Evolutionary conservation across 2,329 filamentous ascomycete species (phyloP).

Genomic region (Lachnellula subtilissima): DNA sequence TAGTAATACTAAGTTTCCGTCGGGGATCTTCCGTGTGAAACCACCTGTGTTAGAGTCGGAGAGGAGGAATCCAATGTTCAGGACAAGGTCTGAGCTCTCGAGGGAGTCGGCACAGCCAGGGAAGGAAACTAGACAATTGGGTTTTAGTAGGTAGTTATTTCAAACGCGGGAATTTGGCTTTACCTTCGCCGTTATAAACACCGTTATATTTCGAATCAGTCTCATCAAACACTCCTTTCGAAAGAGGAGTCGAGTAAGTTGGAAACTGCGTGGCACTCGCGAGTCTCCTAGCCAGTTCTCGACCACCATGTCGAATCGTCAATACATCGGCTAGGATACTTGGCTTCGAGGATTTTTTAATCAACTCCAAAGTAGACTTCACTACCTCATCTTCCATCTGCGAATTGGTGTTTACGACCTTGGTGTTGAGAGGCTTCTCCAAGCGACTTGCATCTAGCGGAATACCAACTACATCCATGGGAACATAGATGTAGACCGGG

Average conservation of each 20-base stretch:
- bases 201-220: conserved; percentile 43
- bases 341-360: conserved; percentile 43
- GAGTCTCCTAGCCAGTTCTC: conserved; percentile 32
- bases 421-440: conserved; percentile 20
- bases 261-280: conserved; percentile 42
- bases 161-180: background rate
- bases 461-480: conserved; percentile 45
- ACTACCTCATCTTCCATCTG: conserved; percentile 30
- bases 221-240: conserved; percentile 48
- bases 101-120: conserved; percentile 35
- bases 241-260: conserved; percentile 43
- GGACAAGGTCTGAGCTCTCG: conserved; percentile 39
- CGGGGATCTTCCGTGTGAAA: conserved; percentile 35
- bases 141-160: background rate
- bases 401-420: conserved; percentile 18
- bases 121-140: conserved; percentile 18
- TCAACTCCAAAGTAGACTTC: conserved; percentile 35
- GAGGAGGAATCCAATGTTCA: conserved; percentile 43
- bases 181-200: conserved; percentile 42
- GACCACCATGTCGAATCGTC: conserved; percentile 26
- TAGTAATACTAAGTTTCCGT: conserved; percentile 14
- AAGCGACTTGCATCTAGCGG: conserved; percentile 33
- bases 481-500: conserved; percentile 53
- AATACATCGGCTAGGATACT: conserved; percentile 50
- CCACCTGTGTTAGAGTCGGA: conserved; percentile 43